Conservation (phyloP, 2,329 filamentous ascomycete species). For the Amphichorda felina region DNA sequence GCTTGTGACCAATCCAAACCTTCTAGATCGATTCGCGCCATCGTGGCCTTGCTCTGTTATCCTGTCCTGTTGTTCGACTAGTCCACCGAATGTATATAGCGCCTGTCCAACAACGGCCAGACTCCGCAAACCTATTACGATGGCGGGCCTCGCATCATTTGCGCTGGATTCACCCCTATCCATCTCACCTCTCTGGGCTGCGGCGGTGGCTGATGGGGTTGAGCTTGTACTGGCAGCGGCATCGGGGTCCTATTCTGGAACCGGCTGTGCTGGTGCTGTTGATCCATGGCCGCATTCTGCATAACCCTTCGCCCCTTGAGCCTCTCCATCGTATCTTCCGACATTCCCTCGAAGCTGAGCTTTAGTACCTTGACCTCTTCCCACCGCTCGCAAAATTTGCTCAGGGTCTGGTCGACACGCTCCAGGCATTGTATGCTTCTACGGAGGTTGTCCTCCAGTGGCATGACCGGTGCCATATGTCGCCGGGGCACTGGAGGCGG, state of each 20-base stretch:
- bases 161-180: slow-evolving; percentile 30
- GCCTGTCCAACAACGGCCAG: no score
- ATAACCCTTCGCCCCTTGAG: slow-evolving; percentile 26
- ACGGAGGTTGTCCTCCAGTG: slow-evolving; percentile 34
- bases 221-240: slow-evolving; percentile 12
- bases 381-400: slow-evolving; percentile 48
- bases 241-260: slow-evolving; percentile 16
- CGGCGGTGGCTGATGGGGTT: slow-evolving; percentile 8
- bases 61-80: no score
- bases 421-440: slow-evolving; percentile 44
- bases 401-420: slow-evolving; percentile 39
- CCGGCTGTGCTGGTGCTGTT: slow-evolving; percentile 19
- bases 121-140: slow-evolving; percentile 5
- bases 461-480: slow-evolving; percentile 18
- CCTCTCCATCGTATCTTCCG: slow-evolving; percentile 28
- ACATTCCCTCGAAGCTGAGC: slow-evolving; percentile 39
- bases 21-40: no score
- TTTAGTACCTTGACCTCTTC: slow-evolving; percentile 41
- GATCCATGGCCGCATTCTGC: slow-evolving; percentile 14
- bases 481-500: slow-evolving; percentile 41
- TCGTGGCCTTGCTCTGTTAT: no score
- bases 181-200: slow-evolving; percentile 22
- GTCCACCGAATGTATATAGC: no score
- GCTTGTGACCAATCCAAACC: no score
- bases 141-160: slow-evolving; percentile 24